These are phyloP conservation scores for Wolfiporia cocos DNA, from an alignment of 1,284 basidiomycete species.

Conservation along the genomic window DNA sequence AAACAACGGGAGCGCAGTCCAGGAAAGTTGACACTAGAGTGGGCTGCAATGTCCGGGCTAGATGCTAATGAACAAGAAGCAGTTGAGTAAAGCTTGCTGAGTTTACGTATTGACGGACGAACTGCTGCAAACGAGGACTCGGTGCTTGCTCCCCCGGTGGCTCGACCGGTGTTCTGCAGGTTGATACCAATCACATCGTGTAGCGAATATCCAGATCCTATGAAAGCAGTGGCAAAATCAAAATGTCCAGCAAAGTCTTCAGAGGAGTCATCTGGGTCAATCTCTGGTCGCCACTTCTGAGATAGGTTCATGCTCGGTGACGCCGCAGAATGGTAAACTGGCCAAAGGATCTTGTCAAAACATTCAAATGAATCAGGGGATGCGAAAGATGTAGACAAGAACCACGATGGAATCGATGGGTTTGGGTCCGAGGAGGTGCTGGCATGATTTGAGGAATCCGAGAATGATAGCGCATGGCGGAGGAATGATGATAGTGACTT, in stretches of 20 bases:
- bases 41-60: conserved; percentile 59
- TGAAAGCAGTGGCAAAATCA: conserved; percentile 13
- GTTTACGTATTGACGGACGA: no score
- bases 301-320: background rate
- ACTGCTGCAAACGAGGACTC: conserved; percentile 15
- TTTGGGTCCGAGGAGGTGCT: conserved; percentile 6
- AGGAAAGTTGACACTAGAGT: conserved; percentile 79
- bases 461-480: conserved; percentile 13
- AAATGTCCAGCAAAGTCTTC: conserved; percentile 21
- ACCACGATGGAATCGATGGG: conserved; percentile 38
- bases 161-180: conserved; percentile 6
- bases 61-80: conserved; percentile 25
- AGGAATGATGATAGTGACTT: conserved; percentile 24
- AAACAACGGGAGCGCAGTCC: conserved; percentile 78
- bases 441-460: conserved; percentile 2
- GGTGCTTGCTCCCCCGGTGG: conserved; percentile 7
- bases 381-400: conserved; percentile 44
- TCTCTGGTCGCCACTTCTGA: conserved; percentile 15
- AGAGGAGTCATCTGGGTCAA: conserved; percentile 16
- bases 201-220: conserved; percentile 28
- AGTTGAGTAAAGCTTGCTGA: no score
- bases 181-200: conserved; percentile 32
- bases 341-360: conserved; percentile 37
- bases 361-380: conserved; percentile 38
- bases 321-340: conserved; percentile 8